These are phyloP conservation scores for Xylaria arbuscula DNA, from an alignment of 2,329 filamentous ascomycete genomes.

Conservation along the genomic window DNA sequence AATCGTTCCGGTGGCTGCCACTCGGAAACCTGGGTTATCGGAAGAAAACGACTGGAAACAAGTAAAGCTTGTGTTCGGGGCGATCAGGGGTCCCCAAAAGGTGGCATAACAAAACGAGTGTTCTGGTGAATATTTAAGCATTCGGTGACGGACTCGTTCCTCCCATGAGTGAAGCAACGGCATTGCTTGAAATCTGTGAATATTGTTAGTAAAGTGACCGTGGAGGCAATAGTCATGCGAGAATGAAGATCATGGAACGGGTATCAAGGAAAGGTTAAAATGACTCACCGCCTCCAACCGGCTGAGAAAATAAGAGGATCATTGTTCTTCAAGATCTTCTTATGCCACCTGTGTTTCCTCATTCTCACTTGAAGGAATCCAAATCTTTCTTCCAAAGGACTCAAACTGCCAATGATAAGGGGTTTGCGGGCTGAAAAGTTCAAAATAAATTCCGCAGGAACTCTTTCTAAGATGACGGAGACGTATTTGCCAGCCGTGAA, in stretches of 20 bases:
- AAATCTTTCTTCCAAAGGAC: slow-evolving; percentile 93
- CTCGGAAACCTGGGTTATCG: slow-evolving; percentile 87
- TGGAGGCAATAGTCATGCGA: slow-evolving; percentile 52
- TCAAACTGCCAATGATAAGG: slow-evolving; percentile 89
- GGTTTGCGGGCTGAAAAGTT: slow-evolving; percentile 86
- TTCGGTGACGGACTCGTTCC: slow-evolving; percentile 84
- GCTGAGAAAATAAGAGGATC: slow-evolving; percentile 97
- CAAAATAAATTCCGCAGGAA: slow-evolving; percentile 89
- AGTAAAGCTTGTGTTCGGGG: slow-evolving; percentile 95
- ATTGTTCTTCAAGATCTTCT: slow-evolving; percentile 98
- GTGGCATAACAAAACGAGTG: slow-evolving; percentile 99
- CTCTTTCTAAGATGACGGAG: slow-evolving; percentile 86
- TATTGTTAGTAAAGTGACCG: slow-evolving; percentile 20
- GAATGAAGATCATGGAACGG: slow-evolving; percentile 59
- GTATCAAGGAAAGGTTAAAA: background rate
- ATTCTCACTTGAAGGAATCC: slow-evolving; percentile 96
- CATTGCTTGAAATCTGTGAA: slow-evolving; percentile 39
- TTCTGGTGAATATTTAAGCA: slow-evolving; percentile 99
- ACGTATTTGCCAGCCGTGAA: slow-evolving; percentile 93
- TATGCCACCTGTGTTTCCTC: slow-evolving; percentile 98
- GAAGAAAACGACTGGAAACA: slow-evolving; percentile 91
- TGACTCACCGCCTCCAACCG: slow-evolving; percentile 86
- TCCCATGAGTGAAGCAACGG: slow-evolving; percentile 41
- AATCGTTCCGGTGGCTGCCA: slow-evolving; percentile 93
- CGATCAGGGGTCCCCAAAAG: slow-evolving; percentile 93